Evolutionary conservation across 495 filamentous ascomycete species (phyloP), one percentile per base, ranked within the genome.

Genomic region (Stereocaulon alpinum): DNA sequence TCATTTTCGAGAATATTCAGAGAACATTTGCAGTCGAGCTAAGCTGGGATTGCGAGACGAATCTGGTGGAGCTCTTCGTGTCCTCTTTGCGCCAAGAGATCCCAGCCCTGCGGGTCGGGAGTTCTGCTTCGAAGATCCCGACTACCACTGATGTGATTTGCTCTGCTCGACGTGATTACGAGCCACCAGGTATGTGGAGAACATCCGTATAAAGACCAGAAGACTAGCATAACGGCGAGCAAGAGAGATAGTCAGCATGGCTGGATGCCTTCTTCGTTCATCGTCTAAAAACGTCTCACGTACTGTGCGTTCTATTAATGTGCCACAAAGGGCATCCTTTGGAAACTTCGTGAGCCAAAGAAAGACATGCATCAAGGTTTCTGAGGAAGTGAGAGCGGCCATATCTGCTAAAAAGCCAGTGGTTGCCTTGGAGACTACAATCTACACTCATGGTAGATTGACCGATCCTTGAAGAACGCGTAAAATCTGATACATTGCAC

Each of bases 401-500:
- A 61, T 96, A 27, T 73, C 80, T 18, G 76, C 80, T 20, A 82
- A 83, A 49, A 81, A 79, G 45, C 92, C 93, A 2, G 84, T 97
- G 9, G 91, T 98, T 14, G 91, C 93, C 37, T 78, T 98, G 11
- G 93, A 98, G 71, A 86, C 88, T 2, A 95, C 93, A 2, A 96
- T 98, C 43, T 86, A 88, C 62, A 89, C 86, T 17, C 86, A 89
- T 71, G 84, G 85, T 87, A 73, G 29, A 22, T 54, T 27, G 29
- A 3, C 44, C 14, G 30, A 37, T n/a, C 4, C 15, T 14, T 32
- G 5, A 12, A 27, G 15, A 17, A 12, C 14, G 17, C 24, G 44
- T 34, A 40, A 15, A 44, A 47, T 29, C 29, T 45, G 2, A 61
- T 18, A 56, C 76, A 77, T 47, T 76, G 69, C 32, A 68, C 75